phyloP scores from a whole-genome alignment of 2,329 filamentous ascomycete genomes.

The Beauveria varroae region DNA sequence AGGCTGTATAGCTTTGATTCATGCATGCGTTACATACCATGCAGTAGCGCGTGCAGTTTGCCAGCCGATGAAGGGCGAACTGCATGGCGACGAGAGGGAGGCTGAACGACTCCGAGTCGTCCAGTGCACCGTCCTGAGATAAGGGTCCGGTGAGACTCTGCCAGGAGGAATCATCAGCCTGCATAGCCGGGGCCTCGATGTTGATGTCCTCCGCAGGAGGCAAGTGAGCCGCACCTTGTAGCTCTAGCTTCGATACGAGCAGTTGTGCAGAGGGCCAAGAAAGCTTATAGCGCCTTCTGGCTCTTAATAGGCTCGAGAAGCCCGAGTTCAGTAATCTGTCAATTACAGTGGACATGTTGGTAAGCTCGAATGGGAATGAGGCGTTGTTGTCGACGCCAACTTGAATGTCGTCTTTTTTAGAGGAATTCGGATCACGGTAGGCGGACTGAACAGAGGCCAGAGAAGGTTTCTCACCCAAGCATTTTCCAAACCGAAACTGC shows the following conservation, averaged over 20 bases:
- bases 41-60: slow-evolving; percentile 79
- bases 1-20: slow-evolving; percentile 54
- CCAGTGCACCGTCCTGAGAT: slow-evolving; percentile 23
- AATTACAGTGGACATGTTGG: slow-evolving; percentile 5
- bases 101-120: slow-evolving; percentile 31
- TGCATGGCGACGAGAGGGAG: slow-evolving; percentile 59
- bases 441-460: slow-evolving; percentile 42
- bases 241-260: not conserved
- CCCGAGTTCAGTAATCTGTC: not conserved
- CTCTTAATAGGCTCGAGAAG: not conserved
- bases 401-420: not conserved
- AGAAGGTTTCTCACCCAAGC: slow-evolving; percentile 65
- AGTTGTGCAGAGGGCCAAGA: slow-evolving; percentile 14
- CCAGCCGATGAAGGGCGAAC: slow-evolving; percentile 68
- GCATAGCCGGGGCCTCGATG: not conserved
- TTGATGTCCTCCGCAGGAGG: not conserved
- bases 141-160: slow-evolving; percentile 10
- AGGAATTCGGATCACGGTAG: slow-evolving; percentile 30
- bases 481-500: slow-evolving; percentile 62
- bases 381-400: not conserved
- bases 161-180: not conserved
- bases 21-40: slow-evolving; percentile 72
- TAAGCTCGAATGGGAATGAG: not conserved
- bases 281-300: not conserved
- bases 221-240: not conserved